Evolutionary conservation across 192 early-diverging fungal genomes (phyloP).

Genomic region (Coemansia sp.): DNA sequence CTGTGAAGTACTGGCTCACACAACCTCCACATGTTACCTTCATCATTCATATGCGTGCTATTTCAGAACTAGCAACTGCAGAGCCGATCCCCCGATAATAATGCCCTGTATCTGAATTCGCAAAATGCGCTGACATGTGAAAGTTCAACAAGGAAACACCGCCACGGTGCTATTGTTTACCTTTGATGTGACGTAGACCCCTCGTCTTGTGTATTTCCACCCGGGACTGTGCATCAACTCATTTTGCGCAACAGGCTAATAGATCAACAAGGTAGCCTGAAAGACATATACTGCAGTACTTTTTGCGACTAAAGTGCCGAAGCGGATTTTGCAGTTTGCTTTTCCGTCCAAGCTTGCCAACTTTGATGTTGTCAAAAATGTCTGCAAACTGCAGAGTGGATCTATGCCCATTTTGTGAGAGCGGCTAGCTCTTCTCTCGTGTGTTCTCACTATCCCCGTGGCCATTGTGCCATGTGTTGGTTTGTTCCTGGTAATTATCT

Average conservation of each 20-base stretch:
- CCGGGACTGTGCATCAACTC: not conserved
- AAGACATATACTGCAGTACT: not conserved
- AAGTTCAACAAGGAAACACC: not conserved
- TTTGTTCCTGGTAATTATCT: too few relatives aligned
- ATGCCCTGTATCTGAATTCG: not conserved
- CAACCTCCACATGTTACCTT: conserved; percentile 2
- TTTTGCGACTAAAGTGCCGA: too few relatives aligned
- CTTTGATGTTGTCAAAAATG: too few relatives aligned
- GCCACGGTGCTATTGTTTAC: not conserved
- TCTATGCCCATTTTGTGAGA: too few relatives aligned
- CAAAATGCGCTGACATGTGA: conserved; percentile 12
- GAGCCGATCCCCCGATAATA: not conserved
- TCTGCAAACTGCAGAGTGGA: too few relatives aligned
- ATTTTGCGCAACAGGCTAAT: not conserved
- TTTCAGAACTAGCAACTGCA: not conserved
- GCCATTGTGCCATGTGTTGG: too few relatives aligned
- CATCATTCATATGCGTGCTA: not conserved
- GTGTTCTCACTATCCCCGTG: too few relatives aligned
- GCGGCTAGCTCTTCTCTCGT: too few relatives aligned
- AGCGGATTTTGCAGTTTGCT: too few relatives aligned
- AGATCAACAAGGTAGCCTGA: not conserved
- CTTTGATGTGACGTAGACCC: not conserved
- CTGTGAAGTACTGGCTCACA: not conserved
- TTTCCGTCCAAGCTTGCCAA: too few relatives aligned
- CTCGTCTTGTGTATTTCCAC: not conserved